Base-by-base conservation (phyloP, 148 eudicot genomes). In the Nepenthes mirabilis region DNA sequence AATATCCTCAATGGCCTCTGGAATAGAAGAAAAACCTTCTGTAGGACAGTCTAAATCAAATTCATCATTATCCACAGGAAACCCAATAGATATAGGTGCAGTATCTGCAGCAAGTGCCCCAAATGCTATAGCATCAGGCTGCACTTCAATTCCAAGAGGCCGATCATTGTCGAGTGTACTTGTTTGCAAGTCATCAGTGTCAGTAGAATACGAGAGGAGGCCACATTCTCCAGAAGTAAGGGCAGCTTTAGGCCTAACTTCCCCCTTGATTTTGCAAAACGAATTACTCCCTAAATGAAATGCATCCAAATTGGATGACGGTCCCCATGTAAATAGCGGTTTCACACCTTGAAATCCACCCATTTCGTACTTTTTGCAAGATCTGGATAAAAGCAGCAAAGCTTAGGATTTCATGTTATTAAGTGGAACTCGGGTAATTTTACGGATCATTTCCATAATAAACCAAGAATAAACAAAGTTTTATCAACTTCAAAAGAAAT, bases 1-100 rank as follows among this genome's bases (percentile, higher is more conserved):
- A 68, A 93, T 83, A 72, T 93, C 99, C 80, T 93, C 91, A 37
- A 93, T 80, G 47, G 99, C 99, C 63, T 88, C 99, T 13, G 82
- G 75, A 36, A 93, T 76, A n/a, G 94, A 83, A 50, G 96, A 77
- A 83, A 93, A 86, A n/a, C 95, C 96, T 73, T 68, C 55, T 4
- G 90, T 77, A 2, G 95, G 95, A 49, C 50, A 61, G 68, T 88
- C 96, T 59, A 88, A 69, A 70, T 81, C 94, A 62, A 63, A 91
- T 63, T 88, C 98, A 58, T 82, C 87, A 63, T 33, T 65, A 37
- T 80, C 81, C 36, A 53, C 33, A 37, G 77, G 63, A 66, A 88
- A 88, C 37, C 74, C 75, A 11, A 72, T 51, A 56, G 74, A 71
- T 11, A 78, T 67, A 34, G 83, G 86, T 63, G 82, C 74, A 37